Percentiles rank a stretch among this genome's conserved stretches.
These are phyloP conservation scores for Colletotrichum coccodes DNA, from an alignment of 2,329 filamentous ascomycete species.

Conservation along the genomic window DNA sequence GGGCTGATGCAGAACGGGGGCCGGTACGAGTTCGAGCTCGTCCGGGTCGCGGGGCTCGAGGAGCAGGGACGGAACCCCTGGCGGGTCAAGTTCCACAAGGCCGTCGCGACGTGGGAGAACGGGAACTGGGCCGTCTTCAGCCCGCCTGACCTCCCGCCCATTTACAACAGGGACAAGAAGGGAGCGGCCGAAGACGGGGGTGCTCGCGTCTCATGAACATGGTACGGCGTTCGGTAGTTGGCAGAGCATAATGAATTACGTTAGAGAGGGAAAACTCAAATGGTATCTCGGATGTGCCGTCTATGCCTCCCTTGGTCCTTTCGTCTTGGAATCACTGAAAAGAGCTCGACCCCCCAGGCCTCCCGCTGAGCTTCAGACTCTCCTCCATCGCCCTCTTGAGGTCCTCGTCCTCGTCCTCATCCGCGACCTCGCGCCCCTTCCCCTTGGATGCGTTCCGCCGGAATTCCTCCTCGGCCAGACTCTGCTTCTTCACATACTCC, in stretches of 20 bases:
- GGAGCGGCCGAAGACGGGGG: not conserved
- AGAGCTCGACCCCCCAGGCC: conserved; percentile 28
- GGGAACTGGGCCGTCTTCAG: conserved; percentile 36
- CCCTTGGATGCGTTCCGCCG: conserved; percentile 46
- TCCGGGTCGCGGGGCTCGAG: conserved; percentile 39
- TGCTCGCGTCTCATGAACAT: not conserved
- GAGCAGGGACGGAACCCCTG: conserved; percentile 42
- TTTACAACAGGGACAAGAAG: not conserved
- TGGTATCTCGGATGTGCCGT: conserved; percentile 31
- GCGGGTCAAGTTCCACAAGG: conserved; percentile 40
- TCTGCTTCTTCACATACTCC: conserved; percentile 83
- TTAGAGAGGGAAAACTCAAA: conserved; percentile 13
- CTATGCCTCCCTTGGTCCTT: conserved; percentile 7
- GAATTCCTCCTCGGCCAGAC: conserved; percentile 73
- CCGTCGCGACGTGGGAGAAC: conserved; percentile 38
- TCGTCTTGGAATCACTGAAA: not conserved
- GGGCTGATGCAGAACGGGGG: too few species aligned
- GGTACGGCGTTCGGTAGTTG: too few species aligned
- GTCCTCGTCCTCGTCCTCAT: conserved; percentile 60
- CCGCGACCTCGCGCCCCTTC: conserved; percentile 42
- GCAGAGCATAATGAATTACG: too few species aligned
- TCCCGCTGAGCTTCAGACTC: conserved; percentile 58
- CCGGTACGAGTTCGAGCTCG: too few species aligned
- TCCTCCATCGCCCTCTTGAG: conserved; percentile 63
- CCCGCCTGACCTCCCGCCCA: not conserved